Evolutionary conservation across 306 rosid species (phyloP).

Genomic region (Dalbergia oliveri): DNA sequence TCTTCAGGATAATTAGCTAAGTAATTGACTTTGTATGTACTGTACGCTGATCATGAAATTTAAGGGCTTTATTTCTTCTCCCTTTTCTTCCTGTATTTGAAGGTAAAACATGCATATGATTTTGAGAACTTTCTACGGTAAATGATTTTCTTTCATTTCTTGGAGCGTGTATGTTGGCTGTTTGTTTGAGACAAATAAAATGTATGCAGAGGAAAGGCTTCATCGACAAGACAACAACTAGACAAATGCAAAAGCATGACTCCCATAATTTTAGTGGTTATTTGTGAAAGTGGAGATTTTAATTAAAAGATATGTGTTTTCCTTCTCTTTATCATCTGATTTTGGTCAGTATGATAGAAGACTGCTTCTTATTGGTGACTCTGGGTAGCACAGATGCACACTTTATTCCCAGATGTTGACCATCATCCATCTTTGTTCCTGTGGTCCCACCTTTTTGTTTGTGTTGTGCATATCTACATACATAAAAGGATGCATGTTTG

Average conservation of each 20-base stretch:
- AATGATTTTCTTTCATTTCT: not conserved
- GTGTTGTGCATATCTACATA: not conserved
- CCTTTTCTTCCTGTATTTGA: not conserved
- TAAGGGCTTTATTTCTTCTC: not conserved
- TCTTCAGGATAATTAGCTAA: constrained; percentile 1
- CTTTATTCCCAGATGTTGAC: not conserved
- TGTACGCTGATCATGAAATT: constrained; percentile 10
- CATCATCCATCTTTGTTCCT: not conserved
- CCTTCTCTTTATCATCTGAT: not conserved
- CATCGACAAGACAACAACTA: not conserved
- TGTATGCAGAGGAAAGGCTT: not conserved
- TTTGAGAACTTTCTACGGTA: not conserved
- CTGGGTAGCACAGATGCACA: not conserved
- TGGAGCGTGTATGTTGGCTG: not conserved
- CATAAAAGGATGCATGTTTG: not conserved
- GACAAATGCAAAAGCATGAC: not conserved
- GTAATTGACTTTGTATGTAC: not conserved
- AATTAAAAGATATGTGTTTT: constrained; percentile 8
- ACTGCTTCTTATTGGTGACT: not conserved
- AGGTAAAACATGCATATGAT: constrained; percentile 3
- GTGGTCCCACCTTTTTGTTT: constrained; percentile 8
- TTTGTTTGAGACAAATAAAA: constrained; percentile 14
- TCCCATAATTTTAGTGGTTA: not conserved
- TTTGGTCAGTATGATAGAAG: constrained; percentile 13
- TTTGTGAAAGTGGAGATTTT: not conserved